Conservation (phyloP, 1,284 basidiomycete species). For the Mrakiaceae sp. region DNA sequence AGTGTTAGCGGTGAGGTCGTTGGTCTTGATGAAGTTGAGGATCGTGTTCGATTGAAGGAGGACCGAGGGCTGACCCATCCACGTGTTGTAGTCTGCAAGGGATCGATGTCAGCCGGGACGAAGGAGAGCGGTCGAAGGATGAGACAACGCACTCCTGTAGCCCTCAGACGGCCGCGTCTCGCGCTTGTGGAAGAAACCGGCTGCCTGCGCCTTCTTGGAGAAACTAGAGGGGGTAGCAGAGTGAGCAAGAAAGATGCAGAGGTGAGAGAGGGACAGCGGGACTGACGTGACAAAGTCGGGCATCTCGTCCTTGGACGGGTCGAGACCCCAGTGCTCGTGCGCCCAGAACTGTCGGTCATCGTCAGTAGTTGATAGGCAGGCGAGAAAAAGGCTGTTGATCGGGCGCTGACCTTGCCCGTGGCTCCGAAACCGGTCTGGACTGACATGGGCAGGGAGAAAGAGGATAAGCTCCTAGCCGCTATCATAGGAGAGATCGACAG, state of each 20-base stretch:
- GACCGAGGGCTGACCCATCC: slow-evolving; percentile 19
- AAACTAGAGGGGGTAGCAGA: slow-evolving; percentile 24
- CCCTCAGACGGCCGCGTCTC: slow-evolving; percentile 38
- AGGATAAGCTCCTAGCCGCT: background rate
- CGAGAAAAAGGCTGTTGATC: too few relatives aligned
- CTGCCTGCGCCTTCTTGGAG: slow-evolving; percentile 42
- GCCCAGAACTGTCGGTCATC: slow-evolving; percentile 38
- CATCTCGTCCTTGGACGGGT: slow-evolving; percentile 27
- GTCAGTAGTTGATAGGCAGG: too few relatives aligned
- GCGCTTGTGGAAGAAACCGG: slow-evolving; percentile 41
- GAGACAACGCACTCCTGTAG: slow-evolving; percentile 32
- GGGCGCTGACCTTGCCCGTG: slow-evolving; percentile 32
- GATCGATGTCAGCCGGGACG: background rate
- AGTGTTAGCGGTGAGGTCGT: slow-evolving; percentile 35
- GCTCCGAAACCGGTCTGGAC: slow-evolving; percentile 46
- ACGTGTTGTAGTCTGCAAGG: slow-evolving; percentile 27
- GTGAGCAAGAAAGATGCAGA: too few relatives aligned
- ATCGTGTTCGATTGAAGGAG: slow-evolving; percentile 41
- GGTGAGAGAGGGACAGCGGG: too few relatives aligned
- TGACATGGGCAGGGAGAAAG: background rate
- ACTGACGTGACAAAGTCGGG: slow-evolving; percentile 41
- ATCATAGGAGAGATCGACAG: background rate
- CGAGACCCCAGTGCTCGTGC: slow-evolving; percentile 43
- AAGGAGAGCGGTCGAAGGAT: background rate
- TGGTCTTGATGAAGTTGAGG: slow-evolving; percentile 37